Evolutionary conservation across 371 early-diverging fungal species (phyloP).

Genomic region (Lichtheimia hyalospora): DNA sequence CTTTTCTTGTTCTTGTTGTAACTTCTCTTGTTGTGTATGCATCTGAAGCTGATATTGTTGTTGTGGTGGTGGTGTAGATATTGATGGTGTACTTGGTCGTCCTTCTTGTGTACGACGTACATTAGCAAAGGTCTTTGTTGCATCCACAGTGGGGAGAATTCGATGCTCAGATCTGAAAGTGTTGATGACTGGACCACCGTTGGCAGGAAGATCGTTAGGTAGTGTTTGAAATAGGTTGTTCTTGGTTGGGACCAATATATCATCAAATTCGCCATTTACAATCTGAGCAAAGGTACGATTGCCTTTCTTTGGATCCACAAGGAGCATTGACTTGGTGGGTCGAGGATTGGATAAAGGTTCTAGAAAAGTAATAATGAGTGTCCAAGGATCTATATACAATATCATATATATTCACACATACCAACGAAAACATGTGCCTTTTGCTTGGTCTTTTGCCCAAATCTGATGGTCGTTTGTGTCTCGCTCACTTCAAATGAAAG

Average conservation of each 20-base stretch:
- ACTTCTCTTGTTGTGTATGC: neutral
- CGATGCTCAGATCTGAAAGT: neutral
- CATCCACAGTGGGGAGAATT: neutral
- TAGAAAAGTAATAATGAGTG: neutral
- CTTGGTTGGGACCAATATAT: neutral
- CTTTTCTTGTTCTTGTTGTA: conserved; percentile 3
- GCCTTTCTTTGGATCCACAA: conserved; percentile 43
- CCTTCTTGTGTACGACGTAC: neutral
- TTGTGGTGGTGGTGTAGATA: neutral
- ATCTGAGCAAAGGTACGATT: conserved; percentile 22
- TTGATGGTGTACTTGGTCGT: too few species aligned
- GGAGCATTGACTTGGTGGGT: conserved; percentile 17
- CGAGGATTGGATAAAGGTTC: conserved; percentile 42
- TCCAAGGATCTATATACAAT: neutral
- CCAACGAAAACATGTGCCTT: conserved; percentile 30
- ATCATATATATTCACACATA: conserved; percentile 10
- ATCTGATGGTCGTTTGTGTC: conserved; percentile 22
- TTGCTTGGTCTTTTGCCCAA: conserved; percentile 28
- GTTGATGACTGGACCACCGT: neutral
- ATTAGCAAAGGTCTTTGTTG: neutral
- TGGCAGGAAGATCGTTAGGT: neutral
- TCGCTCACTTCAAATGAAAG: conserved; percentile 22
- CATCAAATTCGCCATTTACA: conserved; percentile 16
- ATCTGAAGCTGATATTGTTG: neutral
- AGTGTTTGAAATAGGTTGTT: conserved; percentile 2